These are phyloP conservation scores for Nicotiana undulata DNA, from an alignment of 257 asterid species.

Conservation along the genomic window DNA sequence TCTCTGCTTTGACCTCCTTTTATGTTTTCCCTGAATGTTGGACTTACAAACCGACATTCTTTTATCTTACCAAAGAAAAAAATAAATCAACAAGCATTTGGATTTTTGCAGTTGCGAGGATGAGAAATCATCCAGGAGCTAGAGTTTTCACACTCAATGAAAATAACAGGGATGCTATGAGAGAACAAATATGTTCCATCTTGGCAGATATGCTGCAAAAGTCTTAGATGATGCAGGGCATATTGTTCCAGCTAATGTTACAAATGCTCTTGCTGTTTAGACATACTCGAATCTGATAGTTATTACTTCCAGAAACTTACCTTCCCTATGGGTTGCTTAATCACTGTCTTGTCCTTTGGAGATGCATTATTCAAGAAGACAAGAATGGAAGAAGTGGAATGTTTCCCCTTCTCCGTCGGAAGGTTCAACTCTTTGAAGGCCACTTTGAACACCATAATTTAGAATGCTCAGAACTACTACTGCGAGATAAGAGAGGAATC, in stretches of 20 bases:
- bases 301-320: background rate
- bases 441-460: background rate
- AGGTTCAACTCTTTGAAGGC: background rate
- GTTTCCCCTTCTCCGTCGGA: background rate
- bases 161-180: conserved; percentile 65
- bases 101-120: conserved; percentile 53
- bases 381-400: background rate
- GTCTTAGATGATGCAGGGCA: conserved; percentile 14
- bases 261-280: background rate
- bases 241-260: background rate
- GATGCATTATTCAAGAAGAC: background rate
- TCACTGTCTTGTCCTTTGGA: background rate
- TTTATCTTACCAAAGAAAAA: background rate
- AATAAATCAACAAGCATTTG: background rate
- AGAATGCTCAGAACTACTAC: background rate
- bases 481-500: background rate
- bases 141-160: conserved; percentile 34
- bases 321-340: background rate
- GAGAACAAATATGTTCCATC: conserved; percentile 46
- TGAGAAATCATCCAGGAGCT: conserved; percentile 71
- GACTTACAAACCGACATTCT: background rate
- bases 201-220: conserved; percentile 40
- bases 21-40: background rate
- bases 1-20: background rate
- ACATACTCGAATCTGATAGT: background rate